phyloP scores from a whole-genome alignment of 495 filamentous ascomycete genomes.

The Sabuloglossum arenarium region DNA sequence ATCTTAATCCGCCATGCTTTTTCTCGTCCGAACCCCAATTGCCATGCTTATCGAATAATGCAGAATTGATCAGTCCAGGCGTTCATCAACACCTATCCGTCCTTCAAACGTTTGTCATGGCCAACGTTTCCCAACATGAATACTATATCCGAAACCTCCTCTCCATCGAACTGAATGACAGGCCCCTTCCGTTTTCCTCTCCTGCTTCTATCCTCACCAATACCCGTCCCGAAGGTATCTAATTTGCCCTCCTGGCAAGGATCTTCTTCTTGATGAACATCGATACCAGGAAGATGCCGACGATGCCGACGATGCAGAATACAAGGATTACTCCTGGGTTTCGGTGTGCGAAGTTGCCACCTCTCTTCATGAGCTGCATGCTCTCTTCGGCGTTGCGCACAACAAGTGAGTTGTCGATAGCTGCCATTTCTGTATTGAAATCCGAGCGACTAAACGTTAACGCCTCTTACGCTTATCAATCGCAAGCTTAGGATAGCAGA shows the following conservation, averaged over 20 bases:
- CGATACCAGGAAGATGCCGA: conserved; percentile 9
- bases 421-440: background rate
- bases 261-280: background rate
- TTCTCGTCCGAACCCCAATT: background rate
- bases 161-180: background rate
- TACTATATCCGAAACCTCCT: background rate
- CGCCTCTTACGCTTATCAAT: background rate
- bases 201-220: background rate
- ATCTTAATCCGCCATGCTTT: background rate
- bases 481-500: background rate
- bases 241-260: background rate
- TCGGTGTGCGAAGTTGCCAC: conserved; percentile 24
- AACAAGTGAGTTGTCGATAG: background rate
- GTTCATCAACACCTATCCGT: background rate
- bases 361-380: conserved; percentile 17
- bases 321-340: conserved; percentile 33
- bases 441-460: background rate
- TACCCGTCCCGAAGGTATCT: background rate
- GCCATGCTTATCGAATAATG: background rate
- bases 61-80: background rate
- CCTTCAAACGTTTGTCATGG: background rate
- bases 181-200: background rate
- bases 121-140: background rate
- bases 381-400: background rate
- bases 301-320: conserved; percentile 30